Conservation (phyloP, 163 green algal species). For the Scenedesmus sp. region DNA sequence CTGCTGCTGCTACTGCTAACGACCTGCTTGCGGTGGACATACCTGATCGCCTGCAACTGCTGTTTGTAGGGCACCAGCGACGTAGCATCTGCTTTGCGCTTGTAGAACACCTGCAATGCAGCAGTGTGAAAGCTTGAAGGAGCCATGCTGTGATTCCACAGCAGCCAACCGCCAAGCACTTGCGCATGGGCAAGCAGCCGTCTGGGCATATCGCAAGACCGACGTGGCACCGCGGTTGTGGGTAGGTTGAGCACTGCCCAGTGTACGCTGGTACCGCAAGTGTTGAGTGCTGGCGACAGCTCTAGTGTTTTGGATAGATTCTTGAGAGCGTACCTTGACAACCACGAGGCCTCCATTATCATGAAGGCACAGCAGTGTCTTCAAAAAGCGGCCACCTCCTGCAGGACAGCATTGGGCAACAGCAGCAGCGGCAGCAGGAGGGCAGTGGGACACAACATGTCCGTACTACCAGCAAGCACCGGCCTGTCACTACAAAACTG, state of each 20-base stretch:
- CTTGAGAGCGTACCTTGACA: slow-evolving; percentile 81
- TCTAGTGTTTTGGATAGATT: neutral
- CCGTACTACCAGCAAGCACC: neutral
- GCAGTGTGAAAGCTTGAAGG: no score
- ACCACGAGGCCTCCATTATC: slow-evolving; percentile 93
- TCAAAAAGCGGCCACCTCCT: slow-evolving; percentile 92
- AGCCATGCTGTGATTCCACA: neutral
- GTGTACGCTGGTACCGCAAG: neutral
- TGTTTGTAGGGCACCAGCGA: slow-evolving; percentile 86
- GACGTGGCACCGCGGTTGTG: neutral
- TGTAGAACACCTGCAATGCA: slow-evolving; percentile 94
- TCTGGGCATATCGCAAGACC: no score
- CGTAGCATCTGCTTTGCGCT: slow-evolving; percentile 75
- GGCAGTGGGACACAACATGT: neutral
- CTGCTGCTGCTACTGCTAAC: neutral
- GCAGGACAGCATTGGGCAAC: neutral
- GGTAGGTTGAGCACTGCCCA: neutral
- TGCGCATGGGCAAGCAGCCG: no score
- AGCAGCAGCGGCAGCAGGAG: neutral
- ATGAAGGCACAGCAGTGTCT: slow-evolving; percentile 93
- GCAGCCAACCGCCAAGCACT: neutral
- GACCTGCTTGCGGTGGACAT: neutral
- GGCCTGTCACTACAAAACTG: neutral
- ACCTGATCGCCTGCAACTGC: slow-evolving; percentile 81
- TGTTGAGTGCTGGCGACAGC: neutral